Evolutionary conservation across 805 yeast genomes (phyloP).

Genomic region (Lipomyces anomalus): DNA sequence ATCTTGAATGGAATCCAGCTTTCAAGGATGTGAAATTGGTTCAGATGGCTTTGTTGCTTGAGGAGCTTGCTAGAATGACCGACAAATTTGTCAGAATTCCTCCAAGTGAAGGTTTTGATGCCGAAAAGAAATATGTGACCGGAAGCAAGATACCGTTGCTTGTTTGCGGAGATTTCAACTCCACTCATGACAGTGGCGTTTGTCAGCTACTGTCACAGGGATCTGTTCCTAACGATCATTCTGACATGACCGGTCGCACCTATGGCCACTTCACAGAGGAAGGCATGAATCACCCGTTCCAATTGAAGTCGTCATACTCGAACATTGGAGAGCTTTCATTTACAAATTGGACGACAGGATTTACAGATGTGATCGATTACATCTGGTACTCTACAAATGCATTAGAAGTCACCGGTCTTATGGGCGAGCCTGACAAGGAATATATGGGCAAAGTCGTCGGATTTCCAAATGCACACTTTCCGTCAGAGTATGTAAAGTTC

Average conservation of each 20-base stretch:
- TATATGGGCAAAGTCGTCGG: slow-evolving; percentile 78
- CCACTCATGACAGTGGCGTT: slow-evolving; percentile 81
- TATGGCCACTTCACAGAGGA: slow-evolving; percentile 88
- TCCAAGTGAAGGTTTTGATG: slow-evolving; percentile 28
- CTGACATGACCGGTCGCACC: slow-evolving; percentile 76
- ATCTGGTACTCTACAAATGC: slow-evolving; percentile 85
- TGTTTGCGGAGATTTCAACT: slow-evolving; percentile 94
- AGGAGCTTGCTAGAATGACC: slow-evolving; percentile 68
- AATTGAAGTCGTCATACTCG: slow-evolving; percentile 79
- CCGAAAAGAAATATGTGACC: slow-evolving; percentile 36
- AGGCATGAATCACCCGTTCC: slow-evolving; percentile 76
- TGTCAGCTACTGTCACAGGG: slow-evolving; percentile 85
- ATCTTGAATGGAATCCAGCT: slow-evolving; percentile 97
- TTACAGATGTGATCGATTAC: slow-evolving; percentile 90
- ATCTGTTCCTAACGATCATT: slow-evolving; percentile 57
- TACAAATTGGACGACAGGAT: slow-evolving; percentile 89
- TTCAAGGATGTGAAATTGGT: slow-evolving; percentile 92
- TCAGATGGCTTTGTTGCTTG: slow-evolving; percentile 87
- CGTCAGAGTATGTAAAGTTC: slow-evolving; percentile 33
- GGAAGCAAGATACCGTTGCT: slow-evolving; percentile 61
- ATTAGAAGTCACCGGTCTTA: slow-evolving; percentile 76
- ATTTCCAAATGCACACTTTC: slow-evolving; percentile 87
- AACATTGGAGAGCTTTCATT: slow-evolving; percentile 85
- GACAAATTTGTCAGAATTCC: slow-evolving; percentile 40
- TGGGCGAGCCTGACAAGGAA: slow-evolving; percentile 77